Evolutionary conservation across 2,329 filamentous ascomycete genomes (phyloP), one percentile per base, ranked within the genome.

Genomic region (Aspergillus latus): DNA sequence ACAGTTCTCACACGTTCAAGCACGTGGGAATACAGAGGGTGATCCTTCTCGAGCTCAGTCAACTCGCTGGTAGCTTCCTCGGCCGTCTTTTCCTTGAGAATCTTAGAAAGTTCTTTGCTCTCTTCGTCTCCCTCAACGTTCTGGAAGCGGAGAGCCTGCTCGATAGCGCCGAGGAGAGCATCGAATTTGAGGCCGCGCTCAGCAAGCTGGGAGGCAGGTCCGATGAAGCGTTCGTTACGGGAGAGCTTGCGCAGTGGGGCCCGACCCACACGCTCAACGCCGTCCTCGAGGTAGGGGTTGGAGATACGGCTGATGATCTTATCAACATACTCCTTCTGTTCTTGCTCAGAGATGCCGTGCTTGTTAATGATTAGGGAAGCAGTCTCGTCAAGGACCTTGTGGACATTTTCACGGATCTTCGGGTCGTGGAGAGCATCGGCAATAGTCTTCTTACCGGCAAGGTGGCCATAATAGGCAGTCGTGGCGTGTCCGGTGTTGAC

Each of bases 401-500:
- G 85, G 49, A 99, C 93, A 66, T 91, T 86, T 48, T 84, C 79
- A 74, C 89, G 84, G 69, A 99, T 95, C 68, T 86, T 82, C 69
- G 85, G 81, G 72, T 97, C 91, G 60, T 85, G 84, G 62, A 97
- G 84, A 7, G 92, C 88, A 67, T 97, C 93, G 72, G 94, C 90
- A 64, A 99, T 91, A 59, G 89, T 95, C 70, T 84, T 82, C 82
- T 95, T 93, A 70, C 89, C 87, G 64, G 87, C 84, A 78, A 92
- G 84, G 83, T 96, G 89, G 54, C 92, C 93, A 76, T 94, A 92
- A 84, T 97, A 97, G 58, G 94, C 93, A 16, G 92, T 92, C 6
- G 93, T 96, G 58, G 94, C 94, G 73, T 99, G 94, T 54, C 92
- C 89, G 21, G 94, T 99, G 84, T 99, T 99, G 83, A 99, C 93